Evolutionary conservation across 352 stramenopile species (phyloP), one percentile per base, ranked within the genome.

Genomic region (Aphanomyces euteiches): DNA sequence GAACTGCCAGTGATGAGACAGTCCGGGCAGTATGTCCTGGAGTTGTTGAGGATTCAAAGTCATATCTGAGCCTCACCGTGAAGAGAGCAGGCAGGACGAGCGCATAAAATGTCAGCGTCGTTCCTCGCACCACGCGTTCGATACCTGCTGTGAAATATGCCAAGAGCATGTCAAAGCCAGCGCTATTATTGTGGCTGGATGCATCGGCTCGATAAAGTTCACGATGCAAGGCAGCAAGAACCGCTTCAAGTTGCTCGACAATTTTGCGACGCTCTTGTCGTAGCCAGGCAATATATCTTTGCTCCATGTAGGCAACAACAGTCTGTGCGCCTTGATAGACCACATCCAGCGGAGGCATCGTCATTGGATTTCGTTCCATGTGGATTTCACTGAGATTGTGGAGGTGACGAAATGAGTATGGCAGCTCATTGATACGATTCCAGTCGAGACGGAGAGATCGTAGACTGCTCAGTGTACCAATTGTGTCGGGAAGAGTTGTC

Each of bases 331-430:
- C 83, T 17, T 77, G 74, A 2, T 79, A 70, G 10, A 90, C 74
- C 21, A 84, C 66, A 41, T 90, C 81, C 3, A 78, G 69, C 2
- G 80, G 80, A 47, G 83, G 83, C 5, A 84, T 59, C 0, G 75
- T 73, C 54, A 89, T 73, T 3, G 80, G 83, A 43, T 89, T 90
- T n/a, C 81, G 76, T 65, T 90, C 83, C 75, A 90, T 78, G 40
- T 77, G 78, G 3, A 90, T 66, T 17, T 77, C 63, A 41, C 77
- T 38, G 0, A 90, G 69, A 1, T 66, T 61, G 0, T 17, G 72
- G 12, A 82, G 70, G 13, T 85, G 57, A 1, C 81, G 80, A 34
- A 90, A 86, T 1, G 81, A 89, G 67, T 88, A 88, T 0, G 83
- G 83, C 21, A 90, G 77, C 60, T 89, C 81, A 43, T 75, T 78